These are phyloP conservation scores for Linnemannia exigua DNA, from an alignment of 192 early-diverging fungal genomes.

Conservation along the genomic window DNA sequence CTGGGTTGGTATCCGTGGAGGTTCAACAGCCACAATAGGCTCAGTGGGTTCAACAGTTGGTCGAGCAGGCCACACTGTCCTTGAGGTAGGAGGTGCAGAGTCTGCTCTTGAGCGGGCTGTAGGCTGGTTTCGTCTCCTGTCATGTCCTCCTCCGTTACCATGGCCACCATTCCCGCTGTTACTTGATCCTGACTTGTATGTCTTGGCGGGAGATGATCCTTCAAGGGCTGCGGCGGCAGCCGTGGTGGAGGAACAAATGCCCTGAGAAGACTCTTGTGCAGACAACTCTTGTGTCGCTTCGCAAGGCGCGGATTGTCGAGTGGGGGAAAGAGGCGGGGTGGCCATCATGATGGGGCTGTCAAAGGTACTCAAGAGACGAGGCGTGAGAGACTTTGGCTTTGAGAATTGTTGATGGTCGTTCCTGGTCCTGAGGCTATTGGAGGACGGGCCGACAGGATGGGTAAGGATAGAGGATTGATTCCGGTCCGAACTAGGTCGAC, in stretches of 20 bases:
- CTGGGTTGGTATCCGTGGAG: conserved; percentile 11
- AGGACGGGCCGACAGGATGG: background rate
- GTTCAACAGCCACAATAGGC: background rate
- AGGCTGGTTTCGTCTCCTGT: background rate
- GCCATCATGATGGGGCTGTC: conserved; percentile 39
- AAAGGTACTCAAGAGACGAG: background rate
- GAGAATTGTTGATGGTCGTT: background rate
- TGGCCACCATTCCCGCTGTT: background rate
- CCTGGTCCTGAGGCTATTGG: background rate
- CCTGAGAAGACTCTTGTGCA: conserved; percentile 1
- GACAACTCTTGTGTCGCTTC: conserved; percentile 6
- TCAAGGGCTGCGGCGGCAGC: background rate
- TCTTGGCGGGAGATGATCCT: background rate
- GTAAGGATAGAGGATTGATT: conserved; percentile 1
- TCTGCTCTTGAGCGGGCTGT: conserved; percentile 22
- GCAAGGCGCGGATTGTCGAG: background rate
- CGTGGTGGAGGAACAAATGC: background rate
- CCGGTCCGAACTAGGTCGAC: background rate
- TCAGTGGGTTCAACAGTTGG: background rate
- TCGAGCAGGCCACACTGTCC: background rate
- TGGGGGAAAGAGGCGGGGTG: conserved; percentile 43
- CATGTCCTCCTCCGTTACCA: background rate
- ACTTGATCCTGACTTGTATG: background rate
- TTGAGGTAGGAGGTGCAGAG: conserved; percentile 29
- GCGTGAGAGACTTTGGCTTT: background rate